phyloP scores from a whole-genome alignment of 2,329 filamentous ascomycete species.

The Phyllosticta citriasiana region DNA sequence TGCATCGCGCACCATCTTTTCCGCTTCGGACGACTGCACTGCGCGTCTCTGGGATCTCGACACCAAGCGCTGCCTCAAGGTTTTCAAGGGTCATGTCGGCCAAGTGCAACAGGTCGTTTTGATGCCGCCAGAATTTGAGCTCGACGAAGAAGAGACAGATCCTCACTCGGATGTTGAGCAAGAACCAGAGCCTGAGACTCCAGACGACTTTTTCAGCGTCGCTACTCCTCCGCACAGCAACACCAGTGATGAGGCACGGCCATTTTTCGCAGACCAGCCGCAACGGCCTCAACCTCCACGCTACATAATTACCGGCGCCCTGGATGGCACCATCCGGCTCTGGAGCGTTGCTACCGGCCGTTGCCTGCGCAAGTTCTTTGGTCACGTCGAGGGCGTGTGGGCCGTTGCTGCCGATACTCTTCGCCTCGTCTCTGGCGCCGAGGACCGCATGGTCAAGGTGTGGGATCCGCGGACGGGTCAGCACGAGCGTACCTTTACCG shows the following conservation, averaged over 20 bases:
- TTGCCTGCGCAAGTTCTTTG: slow-evolving; percentile 88
- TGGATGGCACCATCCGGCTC: slow-evolving; percentile 83
- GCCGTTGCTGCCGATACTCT: slow-evolving; percentile 80
- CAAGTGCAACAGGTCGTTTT: slow-evolving; percentile 88
- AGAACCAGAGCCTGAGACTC: slow-evolving; percentile 19
- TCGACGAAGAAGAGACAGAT: slow-evolving; percentile 57
- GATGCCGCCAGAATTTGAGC: slow-evolving; percentile 79
- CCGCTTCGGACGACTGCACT: slow-evolving; percentile 86
- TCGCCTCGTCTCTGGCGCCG: slow-evolving; percentile 76
- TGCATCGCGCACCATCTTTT: slow-evolving; percentile 74
- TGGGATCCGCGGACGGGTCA: slow-evolving; percentile 91
- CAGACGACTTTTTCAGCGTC: slow-evolving; percentile 3
- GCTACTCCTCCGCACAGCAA: slow-evolving; percentile 10
- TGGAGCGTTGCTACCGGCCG: slow-evolving; percentile 80
- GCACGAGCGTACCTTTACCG: slow-evolving; percentile 85
- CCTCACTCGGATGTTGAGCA: slow-evolving; percentile 46
- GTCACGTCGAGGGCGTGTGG: slow-evolving; percentile 95
- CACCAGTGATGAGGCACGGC: slow-evolving; percentile 9
- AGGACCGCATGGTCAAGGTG: slow-evolving; percentile 90
- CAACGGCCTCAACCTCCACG: slow-evolving; percentile 65
- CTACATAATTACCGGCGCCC: slow-evolving; percentile 86
- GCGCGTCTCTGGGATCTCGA: slow-evolving; percentile 91
- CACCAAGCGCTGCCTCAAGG: slow-evolving; percentile 63
- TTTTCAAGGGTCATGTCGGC: slow-evolving; percentile 82
- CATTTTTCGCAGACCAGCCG: slow-evolving; percentile 45